These are phyloP conservation scores for Centaurea solstitialis DNA, from an alignment of 129 eudicot genomes.

Conservation along the genomic window DNA sequence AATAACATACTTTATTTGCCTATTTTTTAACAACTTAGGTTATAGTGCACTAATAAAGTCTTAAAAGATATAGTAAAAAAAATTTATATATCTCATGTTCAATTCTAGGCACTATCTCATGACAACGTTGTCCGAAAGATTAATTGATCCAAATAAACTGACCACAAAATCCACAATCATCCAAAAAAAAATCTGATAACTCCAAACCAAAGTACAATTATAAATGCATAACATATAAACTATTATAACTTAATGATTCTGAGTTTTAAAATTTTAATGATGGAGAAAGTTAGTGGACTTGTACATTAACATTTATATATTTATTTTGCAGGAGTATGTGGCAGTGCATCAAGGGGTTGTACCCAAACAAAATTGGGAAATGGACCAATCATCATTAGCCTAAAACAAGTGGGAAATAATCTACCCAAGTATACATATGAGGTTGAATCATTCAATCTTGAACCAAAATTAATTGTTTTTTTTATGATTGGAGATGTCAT, in stretches of 20 bases:
- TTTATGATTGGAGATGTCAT: not conserved
- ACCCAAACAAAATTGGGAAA: slow-evolving; percentile 60
- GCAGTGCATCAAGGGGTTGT: slow-evolving; percentile 52
- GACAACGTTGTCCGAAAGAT: no score
- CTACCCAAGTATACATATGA: not conserved
- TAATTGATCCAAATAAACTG: no score
- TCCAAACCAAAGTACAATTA: not conserved
- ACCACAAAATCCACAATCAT: no score
- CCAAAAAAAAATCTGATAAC: not conserved
- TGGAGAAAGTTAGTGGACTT: not conserved
- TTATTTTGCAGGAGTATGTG: slow-evolving; percentile 53
- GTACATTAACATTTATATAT: slow-evolving; percentile 12
- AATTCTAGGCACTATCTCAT: no score
- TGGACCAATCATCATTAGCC: slow-evolving; percentile 41
- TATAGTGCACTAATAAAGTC: no score
- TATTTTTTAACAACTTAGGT: no score
- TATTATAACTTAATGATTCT: not conserved
- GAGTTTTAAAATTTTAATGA: not conserved
- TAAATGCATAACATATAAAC: not conserved
- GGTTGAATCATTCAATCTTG: slow-evolving; percentile 3
- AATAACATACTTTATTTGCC: not conserved
- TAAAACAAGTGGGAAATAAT: slow-evolving; percentile 12
- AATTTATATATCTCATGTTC: no score
- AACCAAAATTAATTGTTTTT: slow-evolving; percentile 13
- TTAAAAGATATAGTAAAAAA: no score